A percentile compares a stretch with the other conserved stretches of the same genome.
Evolutionary conservation across 768 basidiomycete species (phyloP).

Genomic region (Cystofilobasidium macerans): DNA sequence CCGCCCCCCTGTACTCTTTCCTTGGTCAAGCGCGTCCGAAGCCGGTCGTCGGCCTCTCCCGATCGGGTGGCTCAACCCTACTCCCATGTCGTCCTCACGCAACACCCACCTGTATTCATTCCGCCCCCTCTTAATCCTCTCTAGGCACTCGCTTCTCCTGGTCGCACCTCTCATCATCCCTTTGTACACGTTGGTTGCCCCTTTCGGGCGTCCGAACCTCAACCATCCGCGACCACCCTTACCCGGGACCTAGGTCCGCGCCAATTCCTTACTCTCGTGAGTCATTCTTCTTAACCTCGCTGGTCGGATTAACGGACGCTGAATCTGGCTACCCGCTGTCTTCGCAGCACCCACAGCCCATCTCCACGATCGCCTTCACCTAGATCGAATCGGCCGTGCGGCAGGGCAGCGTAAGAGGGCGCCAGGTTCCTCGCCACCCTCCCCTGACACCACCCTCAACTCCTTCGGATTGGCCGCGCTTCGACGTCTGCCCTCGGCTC

Average conservation of each 20-base stretch:
- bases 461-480: background rate
- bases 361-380: no score
- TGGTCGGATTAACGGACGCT: background rate
- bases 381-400: conserved; percentile 14
- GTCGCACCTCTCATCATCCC: no score
- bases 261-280: conserved; percentile 6
- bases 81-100: no score
- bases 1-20: no score
- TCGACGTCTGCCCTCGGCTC: no score
- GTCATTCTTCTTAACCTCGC: conserved; percentile 8
- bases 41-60: no score
- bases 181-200: no score
- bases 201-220: background rate
- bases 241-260: conserved; percentile 6
- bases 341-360: conserved; percentile 6
- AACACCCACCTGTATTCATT: no score
- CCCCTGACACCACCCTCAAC: conserved; percentile 1
- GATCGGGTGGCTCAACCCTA: no score
- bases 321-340: background rate
- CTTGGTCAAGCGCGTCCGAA: no score
- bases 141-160: no score
- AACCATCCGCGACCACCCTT: background rate
- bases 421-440: conserved; percentile 20
- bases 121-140: no score
- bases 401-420: conserved; percentile 25